phyloP scores from a whole-genome alignment of 2,329 filamentous ascomycete species.

The Penicillium sp. region DNA sequence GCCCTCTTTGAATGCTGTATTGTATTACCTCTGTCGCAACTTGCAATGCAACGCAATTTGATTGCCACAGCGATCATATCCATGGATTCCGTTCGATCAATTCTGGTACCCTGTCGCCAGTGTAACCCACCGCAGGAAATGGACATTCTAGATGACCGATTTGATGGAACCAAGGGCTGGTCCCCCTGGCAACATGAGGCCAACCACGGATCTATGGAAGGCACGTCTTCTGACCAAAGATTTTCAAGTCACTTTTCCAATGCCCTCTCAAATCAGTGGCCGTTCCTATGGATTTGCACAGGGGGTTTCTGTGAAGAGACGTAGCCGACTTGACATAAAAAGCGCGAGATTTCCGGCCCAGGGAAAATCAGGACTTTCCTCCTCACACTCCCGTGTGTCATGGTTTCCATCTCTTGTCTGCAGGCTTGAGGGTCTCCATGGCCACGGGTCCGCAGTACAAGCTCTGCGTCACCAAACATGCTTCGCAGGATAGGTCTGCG shows the following conservation, averaged over 20 bases:
- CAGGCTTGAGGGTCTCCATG: not conserved
- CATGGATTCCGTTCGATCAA: not conserved
- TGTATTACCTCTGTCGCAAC: not conserved
- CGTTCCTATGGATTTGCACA: not conserved
- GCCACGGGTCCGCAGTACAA: too few species aligned
- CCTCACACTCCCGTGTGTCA: not conserved
- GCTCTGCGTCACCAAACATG: too few species aligned
- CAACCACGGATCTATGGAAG: not conserved
- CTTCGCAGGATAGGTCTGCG: too few species aligned
- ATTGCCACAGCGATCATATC: not conserved
- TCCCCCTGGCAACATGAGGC: not conserved
- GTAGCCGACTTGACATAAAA: not conserved
- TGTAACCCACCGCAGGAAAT: not conserved
- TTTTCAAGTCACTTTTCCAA: not conserved
- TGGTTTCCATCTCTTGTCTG: not conserved
- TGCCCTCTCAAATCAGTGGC: not conserved
- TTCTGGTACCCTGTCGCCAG: not conserved
- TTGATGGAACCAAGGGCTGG: not conserved
- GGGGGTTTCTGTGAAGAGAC: not conserved
- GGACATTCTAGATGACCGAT: not conserved
- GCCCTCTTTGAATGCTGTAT: not conserved
- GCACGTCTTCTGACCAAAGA: not conserved
- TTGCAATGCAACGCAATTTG: not conserved
- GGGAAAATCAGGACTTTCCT: not conserved
- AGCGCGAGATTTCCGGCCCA: not conserved